Conservation (phyloP, 2,329 filamentous ascomycete species). For the Chalara sp. region DNA sequence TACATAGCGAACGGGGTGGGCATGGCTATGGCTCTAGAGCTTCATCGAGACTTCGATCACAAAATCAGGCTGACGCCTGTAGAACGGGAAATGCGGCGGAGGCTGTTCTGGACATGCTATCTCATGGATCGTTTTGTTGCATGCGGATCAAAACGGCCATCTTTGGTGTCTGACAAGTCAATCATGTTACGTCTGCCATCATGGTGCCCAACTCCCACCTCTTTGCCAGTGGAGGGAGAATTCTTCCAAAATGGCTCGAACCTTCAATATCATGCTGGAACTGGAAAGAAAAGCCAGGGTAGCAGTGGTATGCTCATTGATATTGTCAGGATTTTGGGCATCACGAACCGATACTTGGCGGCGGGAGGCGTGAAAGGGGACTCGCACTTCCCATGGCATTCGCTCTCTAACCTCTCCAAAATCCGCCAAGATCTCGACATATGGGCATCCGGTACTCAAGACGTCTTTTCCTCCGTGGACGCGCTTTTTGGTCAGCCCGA, state of each 20-base stretch:
- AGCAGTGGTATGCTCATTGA: conserved; percentile 78
- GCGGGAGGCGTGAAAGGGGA: conserved; percentile 83
- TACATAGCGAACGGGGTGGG: conserved; percentile 63
- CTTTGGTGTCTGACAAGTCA: conserved; percentile 70
- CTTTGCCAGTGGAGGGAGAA: conserved; percentile 65
- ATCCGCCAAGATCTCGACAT: conserved; percentile 79
- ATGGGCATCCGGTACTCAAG: conserved; percentile 77
- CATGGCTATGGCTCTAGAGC: conserved; percentile 76
- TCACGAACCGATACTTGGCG: conserved; percentile 77
- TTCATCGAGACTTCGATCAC: conserved; percentile 68
- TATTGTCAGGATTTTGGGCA: conserved; percentile 74
- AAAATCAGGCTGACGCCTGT: conserved; percentile 54
- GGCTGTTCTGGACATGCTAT: conserved; percentile 88
- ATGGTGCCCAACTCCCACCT: conserved; percentile 57
- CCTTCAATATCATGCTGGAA: conserved; percentile 63
- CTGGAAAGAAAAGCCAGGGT: conserved; percentile 64
- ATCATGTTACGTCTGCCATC: conserved; percentile 67
- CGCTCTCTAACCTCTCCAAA: conserved; percentile 76
- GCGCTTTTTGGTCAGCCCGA: conserved; percentile 71
- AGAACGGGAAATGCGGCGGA: conserved; percentile 69
- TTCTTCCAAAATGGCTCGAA: conserved; percentile 78
- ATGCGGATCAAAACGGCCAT: conserved; percentile 75
- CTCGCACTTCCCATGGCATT: conserved; percentile 87
- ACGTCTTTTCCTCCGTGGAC: conserved; percentile 70
- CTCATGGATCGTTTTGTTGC: conserved; percentile 78